Conservation (phyloP, 2,329 filamentous ascomycete genomes). For the Apiospora hydei region DNA sequence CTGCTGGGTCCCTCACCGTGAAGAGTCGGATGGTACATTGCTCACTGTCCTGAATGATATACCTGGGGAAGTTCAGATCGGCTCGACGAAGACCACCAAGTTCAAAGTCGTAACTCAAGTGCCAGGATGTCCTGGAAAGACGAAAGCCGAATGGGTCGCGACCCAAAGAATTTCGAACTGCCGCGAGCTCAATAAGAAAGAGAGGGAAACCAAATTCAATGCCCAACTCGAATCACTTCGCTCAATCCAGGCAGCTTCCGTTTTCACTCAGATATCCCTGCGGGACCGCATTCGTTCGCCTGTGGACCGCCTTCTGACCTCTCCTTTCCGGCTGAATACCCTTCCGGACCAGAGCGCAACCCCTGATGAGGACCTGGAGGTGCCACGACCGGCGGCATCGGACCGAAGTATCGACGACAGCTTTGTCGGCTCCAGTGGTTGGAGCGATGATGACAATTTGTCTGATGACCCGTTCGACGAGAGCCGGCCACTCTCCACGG, state of each 20-base stretch:
- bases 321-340: background rate
- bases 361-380: slow-evolving; percentile 26
- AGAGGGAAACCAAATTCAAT: slow-evolving; percentile 32
- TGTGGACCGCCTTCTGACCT: background rate
- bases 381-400: slow-evolving; percentile 17
- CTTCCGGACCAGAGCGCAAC: slow-evolving; percentile 2
- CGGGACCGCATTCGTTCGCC: background rate
- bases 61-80: slow-evolving; percentile 11
- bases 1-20: slow-evolving; percentile 38
- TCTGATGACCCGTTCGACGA: slow-evolving; percentile 17
- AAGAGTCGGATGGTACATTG: slow-evolving; percentile 31
- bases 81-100: background rate
- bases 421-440: slow-evolving; percentile 18
- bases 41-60: slow-evolving; percentile 38
- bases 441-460: slow-evolving; percentile 24
- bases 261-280: background rate
- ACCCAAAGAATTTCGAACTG: slow-evolving; percentile 27
- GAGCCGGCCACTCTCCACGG: background rate
- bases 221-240: slow-evolving; percentile 31
- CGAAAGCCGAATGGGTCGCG: slow-evolving; percentile 27
- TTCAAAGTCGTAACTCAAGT: slow-evolving; percentile 18
- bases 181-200: slow-evolving; percentile 24
- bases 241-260: background rate
- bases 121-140: background rate
- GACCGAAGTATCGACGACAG: slow-evolving; percentile 26